A percentile compares a stretch with the other conserved stretches of the same genome.
These are phyloP conservation scores for Chlamydomonas urium DNA, from an alignment of 139 green algal genomes.

Conservation along the genomic window DNA sequence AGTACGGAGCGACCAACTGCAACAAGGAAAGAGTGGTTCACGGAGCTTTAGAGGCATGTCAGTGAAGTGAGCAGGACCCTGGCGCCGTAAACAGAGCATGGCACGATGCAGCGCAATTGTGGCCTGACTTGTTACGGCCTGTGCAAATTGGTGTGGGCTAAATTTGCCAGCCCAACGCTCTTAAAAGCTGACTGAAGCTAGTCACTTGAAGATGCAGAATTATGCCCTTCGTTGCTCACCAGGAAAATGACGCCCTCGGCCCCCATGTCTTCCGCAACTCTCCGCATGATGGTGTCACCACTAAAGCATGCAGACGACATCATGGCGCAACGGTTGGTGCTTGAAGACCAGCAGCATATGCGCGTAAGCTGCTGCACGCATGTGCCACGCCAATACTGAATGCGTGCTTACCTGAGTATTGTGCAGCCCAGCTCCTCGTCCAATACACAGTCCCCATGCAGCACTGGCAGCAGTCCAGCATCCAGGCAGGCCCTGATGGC, in stretches of 20 bases:
- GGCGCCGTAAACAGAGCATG: not conserved
- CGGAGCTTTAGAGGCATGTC: not conserved
- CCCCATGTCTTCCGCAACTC: constrained; percentile 35
- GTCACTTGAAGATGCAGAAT: not conserved
- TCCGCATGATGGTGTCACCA: constrained; percentile 48
- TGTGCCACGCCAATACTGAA: not conserved
- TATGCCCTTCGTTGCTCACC: constrained; percentile 20
- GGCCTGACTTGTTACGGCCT: too few species aligned
- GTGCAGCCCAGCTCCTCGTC: constrained; percentile 44
- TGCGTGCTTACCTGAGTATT: constrained; percentile 36
- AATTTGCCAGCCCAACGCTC: not conserved
- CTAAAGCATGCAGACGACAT: not conserved
- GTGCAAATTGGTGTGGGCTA: too few species aligned
- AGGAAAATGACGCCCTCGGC: constrained; percentile 52
- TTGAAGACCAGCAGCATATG: too few species aligned
- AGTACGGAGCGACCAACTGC: too few species aligned
- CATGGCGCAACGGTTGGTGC: too few species aligned
- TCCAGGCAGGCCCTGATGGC: constrained; percentile 19
- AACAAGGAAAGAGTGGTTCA: too few species aligned
- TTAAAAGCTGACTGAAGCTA: not conserved
- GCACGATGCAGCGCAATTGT: too few species aligned
- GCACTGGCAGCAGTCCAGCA: constrained; percentile 57
- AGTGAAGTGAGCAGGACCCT: not conserved
- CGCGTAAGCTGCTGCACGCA: not conserved
- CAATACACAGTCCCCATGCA: constrained; percentile 62